Evolutionary conservation across 2,329 filamentous ascomycete species (phyloP).

Genomic region (Diplodia intermedia): DNA sequence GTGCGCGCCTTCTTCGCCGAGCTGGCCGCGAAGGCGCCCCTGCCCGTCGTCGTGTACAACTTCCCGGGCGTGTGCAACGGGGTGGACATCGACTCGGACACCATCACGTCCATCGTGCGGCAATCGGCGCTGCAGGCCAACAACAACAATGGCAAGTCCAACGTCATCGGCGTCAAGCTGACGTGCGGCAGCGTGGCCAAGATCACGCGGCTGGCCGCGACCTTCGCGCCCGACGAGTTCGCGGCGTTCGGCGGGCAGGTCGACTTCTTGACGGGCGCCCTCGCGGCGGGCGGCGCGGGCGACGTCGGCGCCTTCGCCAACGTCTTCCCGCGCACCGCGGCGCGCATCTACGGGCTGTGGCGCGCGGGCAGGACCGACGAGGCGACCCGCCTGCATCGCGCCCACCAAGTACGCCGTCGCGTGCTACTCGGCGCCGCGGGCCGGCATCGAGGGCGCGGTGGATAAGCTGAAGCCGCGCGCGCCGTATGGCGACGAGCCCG

Average conservation of each 20-base stretch:
- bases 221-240: conserved; percentile 62
- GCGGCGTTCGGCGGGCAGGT: conserved; percentile 74
- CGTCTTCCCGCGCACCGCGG: conserved; percentile 60
- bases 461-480: conserved; percentile 65
- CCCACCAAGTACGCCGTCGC: conserved; percentile 72
- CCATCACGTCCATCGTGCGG: conserved; percentile 55
- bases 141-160: conserved; percentile 45
- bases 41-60: conserved; percentile 75
- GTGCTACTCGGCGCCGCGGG: conserved; percentile 66
- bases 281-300: conserved; percentile 61
- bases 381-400: conserved; percentile 67
- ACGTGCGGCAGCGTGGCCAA: conserved; percentile 79
- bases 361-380: conserved; percentile 62
- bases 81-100: conserved; percentile 65
- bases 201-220: conserved; percentile 65
- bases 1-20: conserved; percentile 52
- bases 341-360: conserved; percentile 67
- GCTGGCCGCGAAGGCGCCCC: conserved; percentile 63
- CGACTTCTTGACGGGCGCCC: conserved; percentile 69
- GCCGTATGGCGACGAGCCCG: conserved; percentile 60
- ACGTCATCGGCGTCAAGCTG: conserved; percentile 70
- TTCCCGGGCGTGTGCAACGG: conserved; percentile 72
- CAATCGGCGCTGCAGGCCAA: conserved; percentile 51
- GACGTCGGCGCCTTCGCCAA: conserved; percentile 52
- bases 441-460: conserved; percentile 62